Base-by-base conservation (phyloP, 208 protist genomes). In the Endotrypanum monterogeii region DNA sequence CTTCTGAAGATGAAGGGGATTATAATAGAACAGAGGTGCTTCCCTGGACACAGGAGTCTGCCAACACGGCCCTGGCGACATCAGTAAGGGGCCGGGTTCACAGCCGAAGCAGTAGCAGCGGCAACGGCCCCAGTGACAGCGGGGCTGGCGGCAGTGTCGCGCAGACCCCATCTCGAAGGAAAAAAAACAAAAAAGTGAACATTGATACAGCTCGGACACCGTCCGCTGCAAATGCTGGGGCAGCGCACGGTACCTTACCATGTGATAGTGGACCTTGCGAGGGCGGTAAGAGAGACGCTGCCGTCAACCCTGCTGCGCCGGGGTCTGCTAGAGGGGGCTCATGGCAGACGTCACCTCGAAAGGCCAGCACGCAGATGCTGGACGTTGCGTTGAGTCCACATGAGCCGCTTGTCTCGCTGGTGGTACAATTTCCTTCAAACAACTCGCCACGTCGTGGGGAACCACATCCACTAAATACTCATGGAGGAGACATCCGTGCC, bases 91-190 rank as follows among this genome's bases (percentile, higher is more conserved):
- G 32, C n/a, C 1, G 18, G 32, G 60, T 18, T 23, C 37, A 44
- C 63, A 51, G 44, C 66, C 56, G 66, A 35, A 77, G 44, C 71
- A 81, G 28, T 56, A 68, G 66, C 50, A 37, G 66, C 32, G 46
- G 65, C 65, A 39, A 39, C 32, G 48, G 20, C 28, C 66, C 4
- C 25, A 32, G 41, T 5, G 30, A 70, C 28, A 50, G 30, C 32
- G 32, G 20, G 28, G 57, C 25, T 63, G 41, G 51, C 12, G 11
- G 51, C 28, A 56, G 55, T 74, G 51, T 39, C 7, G 67, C 69
- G 51, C 41, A 67, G 58, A 48, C 48, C 54, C 62, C n/a, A 37
- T 80, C 66, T 41, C 68, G 75, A 1, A 80, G 71, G 41, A 73
- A 30, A 30, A 61, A 54, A 51, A 80, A 70, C 32, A 70, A 56